A percentile compares a stretch with the other conserved stretches of the same genome.
These are phyloP conservation scores for Neonectria neomacrospora DNA, from an alignment of 2,329 filamentous ascomycete genomes.

Conservation along the genomic window DNA sequence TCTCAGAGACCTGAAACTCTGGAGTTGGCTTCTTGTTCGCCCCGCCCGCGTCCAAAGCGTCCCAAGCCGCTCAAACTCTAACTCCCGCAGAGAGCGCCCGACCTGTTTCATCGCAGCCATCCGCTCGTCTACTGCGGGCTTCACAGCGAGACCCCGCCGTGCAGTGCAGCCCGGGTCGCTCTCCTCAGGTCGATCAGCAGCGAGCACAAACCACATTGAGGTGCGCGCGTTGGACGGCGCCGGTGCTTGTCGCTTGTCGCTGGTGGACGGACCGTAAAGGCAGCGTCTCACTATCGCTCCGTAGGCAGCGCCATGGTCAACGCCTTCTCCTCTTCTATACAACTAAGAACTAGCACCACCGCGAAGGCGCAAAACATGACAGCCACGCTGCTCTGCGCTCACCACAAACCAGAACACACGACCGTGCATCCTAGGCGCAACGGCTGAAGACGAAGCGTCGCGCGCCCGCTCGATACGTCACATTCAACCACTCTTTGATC, in stretches of 20 bases:
- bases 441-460: constrained; percentile 13
- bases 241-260: constrained; percentile 13
- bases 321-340: constrained; percentile 13
- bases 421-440: constrained; percentile 17
- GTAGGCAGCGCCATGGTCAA: constrained; percentile 21
- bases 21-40: constrained; percentile 28
- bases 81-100: constrained; percentile 15
- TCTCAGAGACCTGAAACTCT: constrained; percentile 38
- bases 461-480: constrained; percentile 17
- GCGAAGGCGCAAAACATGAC: constrained; percentile 28
- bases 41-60: constrained; percentile 18
- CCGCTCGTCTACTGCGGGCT: constrained; percentile 18
- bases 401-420: constrained; percentile 17
- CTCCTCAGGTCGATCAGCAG: constrained; percentile 5
- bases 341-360: constrained; percentile 15
- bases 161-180: constrained; percentile 10
- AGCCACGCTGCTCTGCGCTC: constrained; percentile 26
- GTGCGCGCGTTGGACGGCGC: constrained; percentile 1
- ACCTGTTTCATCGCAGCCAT: constrained; percentile 30
- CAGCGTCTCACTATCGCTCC: constrained; percentile 27
- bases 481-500: constrained; percentile 21
- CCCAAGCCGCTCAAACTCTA: constrained; percentile 26
- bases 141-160: background rate
- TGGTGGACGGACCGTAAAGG: background rate
- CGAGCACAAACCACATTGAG: constrained; percentile 16